Evolutionary conservation across 2,329 filamentous ascomycete species (phyloP).

Genomic region (Seiridium cupressi): DNA sequence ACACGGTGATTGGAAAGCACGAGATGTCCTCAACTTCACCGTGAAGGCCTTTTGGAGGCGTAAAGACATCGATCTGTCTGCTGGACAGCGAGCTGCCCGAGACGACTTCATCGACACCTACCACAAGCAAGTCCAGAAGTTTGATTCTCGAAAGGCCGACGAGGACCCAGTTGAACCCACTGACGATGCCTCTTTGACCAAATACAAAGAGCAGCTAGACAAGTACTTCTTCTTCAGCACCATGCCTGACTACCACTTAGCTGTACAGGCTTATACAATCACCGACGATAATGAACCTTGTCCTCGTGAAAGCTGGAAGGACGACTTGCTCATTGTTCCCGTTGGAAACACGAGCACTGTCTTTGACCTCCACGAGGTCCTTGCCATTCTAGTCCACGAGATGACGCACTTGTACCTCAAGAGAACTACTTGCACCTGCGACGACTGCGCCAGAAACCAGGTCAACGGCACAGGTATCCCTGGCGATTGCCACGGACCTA

Average conservation of each 20-base stretch:
- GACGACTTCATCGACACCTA: background rate
- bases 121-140: background rate
- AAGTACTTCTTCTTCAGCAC: slow-evolving; percentile 18
- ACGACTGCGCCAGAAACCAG: slow-evolving; percentile 4
- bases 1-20: background rate
- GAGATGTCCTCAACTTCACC: slow-evolving; percentile 12
- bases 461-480: slow-evolving; percentile 15
- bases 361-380: slow-evolving; percentile 1
- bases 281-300: background rate
- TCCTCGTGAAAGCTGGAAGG: background rate
- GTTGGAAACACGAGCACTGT: background rate
- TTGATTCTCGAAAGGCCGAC: background rate
- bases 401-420: slow-evolving; percentile 17
- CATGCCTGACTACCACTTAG: background rate
- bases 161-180: background rate
- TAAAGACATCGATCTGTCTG: slow-evolving; percentile 6
- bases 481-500: slow-evolving; percentile 15
- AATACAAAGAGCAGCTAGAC: slow-evolving; percentile 12
- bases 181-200: background rate
- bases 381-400: slow-evolving; percentile 17
- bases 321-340: background rate
- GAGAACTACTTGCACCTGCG: slow-evolving; percentile 14
- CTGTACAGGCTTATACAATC: background rate
- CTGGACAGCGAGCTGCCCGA: slow-evolving; percentile 4
- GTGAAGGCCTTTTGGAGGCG: slow-evolving; percentile 13